Evolutionary conservation across 306 rosid genomes (phyloP), one percentile per base, ranked within the genome.

Genomic region (Rubus parviflorus): DNA sequence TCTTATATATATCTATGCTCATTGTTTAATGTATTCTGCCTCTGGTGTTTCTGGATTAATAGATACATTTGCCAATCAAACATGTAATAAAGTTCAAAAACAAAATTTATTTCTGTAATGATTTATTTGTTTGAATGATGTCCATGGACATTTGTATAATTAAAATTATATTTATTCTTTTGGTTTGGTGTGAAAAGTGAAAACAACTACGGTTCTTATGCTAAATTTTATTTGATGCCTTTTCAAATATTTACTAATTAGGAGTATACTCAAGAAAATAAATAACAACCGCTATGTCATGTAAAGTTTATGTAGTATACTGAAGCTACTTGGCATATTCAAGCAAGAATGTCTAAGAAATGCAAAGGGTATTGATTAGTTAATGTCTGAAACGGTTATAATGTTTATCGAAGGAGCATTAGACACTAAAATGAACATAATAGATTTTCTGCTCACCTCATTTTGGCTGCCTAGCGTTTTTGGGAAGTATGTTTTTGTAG

Each of bases 171-270:
- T 11, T 16, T 6, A 11, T 46, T 17, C 10, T 46, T 53, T n/a
- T 54, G 30, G 45, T 80, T 5, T 42, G 43, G 68, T 66, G 46
- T 48, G 11, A 8, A 37, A 66, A 22, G 53, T 64, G 56, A 47
- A 72, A 41, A 8, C 7, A 35, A 73, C 20, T 4, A 45, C 19
- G 48, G 70, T 49, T 37, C 68, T 67, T 41, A 38, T 48, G 48
- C 45, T 46, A n/a, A 7, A 62, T 75, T 68, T 62, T 51, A 64
- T 35, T 84, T 68, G 64, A 78, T 79, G 76, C 76, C 77, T 30
- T 61, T 70, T 87, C 30, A 25, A 25, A 25, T 25, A 25, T 25
- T 25, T 25, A 25, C 30, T 25, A 25, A 25, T 25, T 25, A 25
- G 30, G 30, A 25, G 30, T 25, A 25, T 25, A 25, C 30, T n/a